Conservation (phyloP, 306 rosid genomes). For the Gastrolobium villosum region DNA sequence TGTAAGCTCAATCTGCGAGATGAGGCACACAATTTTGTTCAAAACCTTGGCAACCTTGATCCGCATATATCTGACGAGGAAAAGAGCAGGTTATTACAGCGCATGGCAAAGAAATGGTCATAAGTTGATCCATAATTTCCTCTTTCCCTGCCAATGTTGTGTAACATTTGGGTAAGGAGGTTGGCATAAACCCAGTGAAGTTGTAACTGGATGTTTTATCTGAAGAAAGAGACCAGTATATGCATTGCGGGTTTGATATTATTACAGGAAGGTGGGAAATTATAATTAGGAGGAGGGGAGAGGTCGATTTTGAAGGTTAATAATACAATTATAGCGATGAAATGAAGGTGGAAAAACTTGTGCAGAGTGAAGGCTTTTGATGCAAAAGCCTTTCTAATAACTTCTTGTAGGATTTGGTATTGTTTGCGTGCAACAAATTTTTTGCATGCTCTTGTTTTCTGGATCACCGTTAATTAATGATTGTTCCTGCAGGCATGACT, state of each 20-base stretch:
- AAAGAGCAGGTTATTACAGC: slow-evolving; percentile 62
- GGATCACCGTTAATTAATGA: neutral
- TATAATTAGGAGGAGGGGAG: neutral
- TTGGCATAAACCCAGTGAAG: slow-evolving; percentile 8
- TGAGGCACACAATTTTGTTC: slow-evolving; percentile 64
- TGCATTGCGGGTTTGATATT: slow-evolving; percentile 7
- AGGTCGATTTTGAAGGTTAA: slow-evolving; percentile 14
- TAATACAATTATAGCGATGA: slow-evolving; percentile 4
- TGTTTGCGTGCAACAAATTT: slow-evolving; percentile 6
- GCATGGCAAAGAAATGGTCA: slow-evolving; percentile 68
- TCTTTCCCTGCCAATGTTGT: slow-evolving; percentile 31
- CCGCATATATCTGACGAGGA: slow-evolving; percentile 60
- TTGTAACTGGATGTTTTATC: slow-evolving; percentile 11
- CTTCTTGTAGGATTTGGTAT: slow-evolving; percentile 13
- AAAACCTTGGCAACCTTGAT: slow-evolving; percentile 64
- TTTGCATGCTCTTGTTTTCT: slow-evolving; percentile 19
- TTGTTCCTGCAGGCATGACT: neutral
- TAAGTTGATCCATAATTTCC: slow-evolving; percentile 35
- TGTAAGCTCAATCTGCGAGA: slow-evolving; percentile 66
- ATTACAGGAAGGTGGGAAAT: slow-evolving; percentile 33
- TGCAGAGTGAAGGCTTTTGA: slow-evolving; percentile 16
- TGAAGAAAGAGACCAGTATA: neutral
- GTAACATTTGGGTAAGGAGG: neutral
- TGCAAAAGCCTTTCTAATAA: neutral
- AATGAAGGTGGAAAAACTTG: neutral